Conservation (phyloP, 192 early-diverging fungal species). For the Powellomyces hirtus region DNA sequence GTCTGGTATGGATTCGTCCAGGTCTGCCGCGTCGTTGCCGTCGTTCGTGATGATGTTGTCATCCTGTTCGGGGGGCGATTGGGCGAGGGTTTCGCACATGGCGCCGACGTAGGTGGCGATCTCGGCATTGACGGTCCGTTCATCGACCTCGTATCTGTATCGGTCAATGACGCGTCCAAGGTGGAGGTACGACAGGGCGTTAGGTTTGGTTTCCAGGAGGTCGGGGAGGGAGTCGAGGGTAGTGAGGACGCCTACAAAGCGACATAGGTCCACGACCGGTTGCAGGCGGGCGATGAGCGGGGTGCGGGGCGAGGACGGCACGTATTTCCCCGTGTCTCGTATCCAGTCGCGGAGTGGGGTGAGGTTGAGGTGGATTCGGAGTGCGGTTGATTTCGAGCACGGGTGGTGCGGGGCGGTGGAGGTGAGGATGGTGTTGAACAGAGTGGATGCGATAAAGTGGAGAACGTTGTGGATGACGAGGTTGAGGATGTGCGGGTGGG, state of each 20-base stretch:
- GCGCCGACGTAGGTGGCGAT: conserved; percentile 73
- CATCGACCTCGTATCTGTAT: conserved; percentile 90
- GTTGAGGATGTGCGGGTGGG: conserved; percentile 72
- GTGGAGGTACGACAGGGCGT: conserved; percentile 59
- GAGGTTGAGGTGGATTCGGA: conserved; percentile 83
- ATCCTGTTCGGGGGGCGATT: no score
- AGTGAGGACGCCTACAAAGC: conserved; percentile 79
- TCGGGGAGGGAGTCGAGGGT: conserved; percentile 68
- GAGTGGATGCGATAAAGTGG: conserved; percentile 70
- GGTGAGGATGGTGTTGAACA: conserved; percentile 85
- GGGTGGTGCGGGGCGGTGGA: conserved; percentile 74
- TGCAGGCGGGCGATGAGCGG: conserved; percentile 48
- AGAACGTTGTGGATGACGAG: conserved; percentile 75
- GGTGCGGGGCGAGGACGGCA: background rate
- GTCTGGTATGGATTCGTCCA: conserved; percentile 16
- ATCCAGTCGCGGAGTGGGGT: conserved; percentile 84
- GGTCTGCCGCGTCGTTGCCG: no score
- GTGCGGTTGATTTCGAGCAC: conserved; percentile 51
- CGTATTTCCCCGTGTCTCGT: conserved; percentile 34
- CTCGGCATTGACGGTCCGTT: conserved; percentile 66
- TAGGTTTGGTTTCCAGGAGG: conserved; percentile 66
- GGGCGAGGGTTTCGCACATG: conserved; percentile 59
- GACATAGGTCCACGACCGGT: conserved; percentile 76
- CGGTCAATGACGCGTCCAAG: conserved; percentile 67
- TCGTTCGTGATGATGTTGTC: background rate